phyloP scores from a whole-genome alignment of 331 rosid genomes.

The Saraca asoca region DNA sequence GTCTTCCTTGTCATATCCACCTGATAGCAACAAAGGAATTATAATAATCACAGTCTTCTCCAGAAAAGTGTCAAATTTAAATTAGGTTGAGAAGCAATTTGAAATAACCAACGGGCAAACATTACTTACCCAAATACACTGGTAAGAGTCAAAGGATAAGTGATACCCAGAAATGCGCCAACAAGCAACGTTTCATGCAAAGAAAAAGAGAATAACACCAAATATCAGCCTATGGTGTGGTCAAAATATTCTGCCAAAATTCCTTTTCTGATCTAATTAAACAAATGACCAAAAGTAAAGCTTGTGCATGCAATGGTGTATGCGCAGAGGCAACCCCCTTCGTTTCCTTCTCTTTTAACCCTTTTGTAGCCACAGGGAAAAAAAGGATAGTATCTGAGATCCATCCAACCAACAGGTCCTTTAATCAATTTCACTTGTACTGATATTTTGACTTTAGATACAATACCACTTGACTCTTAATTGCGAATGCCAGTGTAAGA shows the following conservation, averaged over 20 bases:
- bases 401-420: slow-evolving; percentile 31
- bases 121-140: slow-evolving; percentile 88
- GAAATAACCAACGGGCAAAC: not conserved
- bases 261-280: slow-evolving; percentile 34
- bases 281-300: slow-evolving; percentile 33
- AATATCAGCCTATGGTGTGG: slow-evolving; percentile 39
- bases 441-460: slow-evolving; percentile 2
- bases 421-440: slow-evolving; percentile 28
- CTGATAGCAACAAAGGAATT: slow-evolving; percentile 44
- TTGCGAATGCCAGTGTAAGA: not conserved
- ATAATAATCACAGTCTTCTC: not conserved
- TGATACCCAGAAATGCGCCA: slow-evolving; percentile 40
- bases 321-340: slow-evolving; percentile 33
- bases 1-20: slow-evolving; percentile 99
- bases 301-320: slow-evolving; percentile 38
- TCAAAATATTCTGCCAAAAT: slow-evolving; percentile 44
- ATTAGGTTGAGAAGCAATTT: slow-evolving; percentile 9
- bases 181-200: slow-evolving; percentile 65
- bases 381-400: slow-evolving; percentile 37
- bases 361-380: slow-evolving; percentile 27
- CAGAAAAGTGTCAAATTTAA: not conserved
- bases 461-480: not conserved
- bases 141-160: slow-evolving; percentile 48
- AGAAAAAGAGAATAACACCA: slow-evolving; percentile 42
- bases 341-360: slow-evolving; percentile 13